phyloP scores from a whole-genome alignment of 768 basidiomycete species.

The Mycena olivaceomarginata region DNA sequence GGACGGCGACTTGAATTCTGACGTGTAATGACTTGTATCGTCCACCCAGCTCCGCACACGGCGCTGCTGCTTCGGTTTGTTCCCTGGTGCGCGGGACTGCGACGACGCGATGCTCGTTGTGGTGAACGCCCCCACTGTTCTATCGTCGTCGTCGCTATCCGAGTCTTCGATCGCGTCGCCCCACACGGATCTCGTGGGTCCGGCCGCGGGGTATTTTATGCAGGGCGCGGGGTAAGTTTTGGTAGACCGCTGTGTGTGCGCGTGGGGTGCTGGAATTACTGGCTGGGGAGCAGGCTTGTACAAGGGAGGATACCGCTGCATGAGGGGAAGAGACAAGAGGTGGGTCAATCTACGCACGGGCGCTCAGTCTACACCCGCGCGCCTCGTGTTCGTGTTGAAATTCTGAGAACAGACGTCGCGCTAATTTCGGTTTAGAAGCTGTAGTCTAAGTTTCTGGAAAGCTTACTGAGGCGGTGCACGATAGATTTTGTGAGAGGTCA shows the following conservation, averaged over 20 bases:
- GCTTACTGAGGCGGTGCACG: too few species aligned
- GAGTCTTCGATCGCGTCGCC: background rate
- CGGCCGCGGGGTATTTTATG: background rate
- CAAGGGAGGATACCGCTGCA: slow-evolving; percentile 5
- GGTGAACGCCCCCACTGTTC: slow-evolving; percentile 1
- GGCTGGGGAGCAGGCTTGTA: background rate
- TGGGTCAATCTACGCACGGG: background rate
- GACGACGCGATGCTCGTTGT: slow-evolving; percentile 26
- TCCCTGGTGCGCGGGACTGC: slow-evolving; percentile 16
- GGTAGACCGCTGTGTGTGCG: background rate
- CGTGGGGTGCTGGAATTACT: background rate
- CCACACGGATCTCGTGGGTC: background rate
- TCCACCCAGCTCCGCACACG: slow-evolving; percentile 2
- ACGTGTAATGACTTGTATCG: background rate
- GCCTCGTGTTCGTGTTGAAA: slow-evolving; percentile 12
- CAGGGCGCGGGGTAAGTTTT: slow-evolving; percentile 3
- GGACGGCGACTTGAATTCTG: slow-evolving; percentile 8
- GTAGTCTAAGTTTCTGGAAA: slow-evolving; percentile 21
- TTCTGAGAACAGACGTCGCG: slow-evolving; percentile 20
- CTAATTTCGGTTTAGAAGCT: slow-evolving; percentile 25
- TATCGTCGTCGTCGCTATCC: background rate
- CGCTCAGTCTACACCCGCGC: background rate
- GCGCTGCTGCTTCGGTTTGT: slow-evolving; percentile 21
- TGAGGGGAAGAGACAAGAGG: background rate
- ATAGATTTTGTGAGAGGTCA: background rate